These are phyloP conservation scores for Pichia rugopelliculosa DNA, from an alignment of 805 yeast species.

Conservation along the genomic window DNA sequence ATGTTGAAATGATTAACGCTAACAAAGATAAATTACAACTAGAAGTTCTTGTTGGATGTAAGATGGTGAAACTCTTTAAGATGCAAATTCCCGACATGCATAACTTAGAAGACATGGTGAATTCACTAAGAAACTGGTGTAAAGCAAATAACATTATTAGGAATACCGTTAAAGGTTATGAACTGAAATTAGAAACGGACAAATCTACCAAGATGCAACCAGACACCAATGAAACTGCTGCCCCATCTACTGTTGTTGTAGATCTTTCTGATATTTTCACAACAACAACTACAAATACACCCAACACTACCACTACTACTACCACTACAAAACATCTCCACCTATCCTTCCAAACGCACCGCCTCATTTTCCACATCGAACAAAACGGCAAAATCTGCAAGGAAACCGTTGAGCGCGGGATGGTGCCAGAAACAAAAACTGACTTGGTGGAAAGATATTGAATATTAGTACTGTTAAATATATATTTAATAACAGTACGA, in stretches of 20 bases:
- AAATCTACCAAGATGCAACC: not conserved
- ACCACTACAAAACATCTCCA: not conserved
- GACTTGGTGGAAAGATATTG: not conserved
- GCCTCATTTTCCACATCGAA: not conserved
- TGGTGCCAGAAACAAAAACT: not conserved
- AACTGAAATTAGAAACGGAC: not conserved
- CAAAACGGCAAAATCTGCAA: not conserved
- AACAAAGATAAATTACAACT: not conserved
- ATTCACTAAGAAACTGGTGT: conserved; percentile 24
- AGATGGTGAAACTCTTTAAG: conserved; percentile 23
- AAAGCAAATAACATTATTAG: conserved; percentile 20
- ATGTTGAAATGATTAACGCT: not conserved
- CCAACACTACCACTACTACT: not conserved
- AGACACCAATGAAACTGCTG: not conserved
- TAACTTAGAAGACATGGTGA: conserved; percentile 14
- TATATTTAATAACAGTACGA: too few relatives aligned
- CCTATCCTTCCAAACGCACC: not conserved
- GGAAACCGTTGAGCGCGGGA: not conserved
- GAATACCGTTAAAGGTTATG: conserved; percentile 7
- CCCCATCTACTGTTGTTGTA: not conserved
- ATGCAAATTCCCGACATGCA: conserved; percentile 20
- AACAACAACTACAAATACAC: not conserved
- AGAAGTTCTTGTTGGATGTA: conserved; percentile 22
- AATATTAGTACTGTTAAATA: too few relatives aligned
- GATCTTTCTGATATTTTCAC: not conserved